These are phyloP conservation scores for Salinomyces thailandicus DNA, from an alignment of 2,329 filamentous ascomycete species.

Conservation along the genomic window DNA sequence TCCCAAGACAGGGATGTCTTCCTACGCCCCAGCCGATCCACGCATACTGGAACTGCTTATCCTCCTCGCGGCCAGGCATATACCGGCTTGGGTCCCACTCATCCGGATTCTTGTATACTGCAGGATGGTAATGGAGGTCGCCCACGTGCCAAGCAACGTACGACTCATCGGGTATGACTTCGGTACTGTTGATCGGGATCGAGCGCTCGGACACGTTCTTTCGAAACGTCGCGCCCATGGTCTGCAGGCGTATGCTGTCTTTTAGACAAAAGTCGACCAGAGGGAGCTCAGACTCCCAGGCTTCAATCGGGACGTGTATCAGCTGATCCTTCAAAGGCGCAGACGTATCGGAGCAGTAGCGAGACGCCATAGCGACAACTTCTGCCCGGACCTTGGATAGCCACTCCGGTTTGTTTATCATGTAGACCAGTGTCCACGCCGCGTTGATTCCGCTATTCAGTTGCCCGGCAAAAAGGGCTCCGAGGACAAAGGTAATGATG, in stretches of 20 bases:
- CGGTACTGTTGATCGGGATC: slow-evolving; percentile 36
- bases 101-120: slow-evolving; percentile 39
- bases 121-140: slow-evolving; percentile 41
- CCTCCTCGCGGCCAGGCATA: slow-evolving; percentile 38
- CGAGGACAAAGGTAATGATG: slow-evolving; percentile 40
- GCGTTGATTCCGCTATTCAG: slow-evolving; percentile 49
- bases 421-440: slow-evolving; percentile 42
- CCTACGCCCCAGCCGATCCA: slow-evolving; percentile 27
- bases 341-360: slow-evolving; percentile 29
- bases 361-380: slow-evolving; percentile 36
- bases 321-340: slow-evolving; percentile 31
- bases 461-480: slow-evolving; percentile 46
- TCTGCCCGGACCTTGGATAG: slow-evolving; percentile 35
- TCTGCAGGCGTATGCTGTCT: slow-evolving; percentile 44
- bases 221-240: slow-evolving; percentile 41
- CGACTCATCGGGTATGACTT: slow-evolving; percentile 41
- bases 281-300: slow-evolving; percentile 48
- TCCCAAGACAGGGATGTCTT: slow-evolving; percentile 35
- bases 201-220: slow-evolving; percentile 40
- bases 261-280: slow-evolving; percentile 42
- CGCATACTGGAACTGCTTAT: slow-evolving; percentile 30
- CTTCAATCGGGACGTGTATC: slow-evolving; percentile 37
- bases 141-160: slow-evolving; percentile 39
- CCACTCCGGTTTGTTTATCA: slow-evolving; percentile 41
- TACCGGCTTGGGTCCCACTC: slow-evolving; percentile 44